Conservation (phyloP, 805 yeast species). For the Saccharomycopsis babjevae region DNA sequence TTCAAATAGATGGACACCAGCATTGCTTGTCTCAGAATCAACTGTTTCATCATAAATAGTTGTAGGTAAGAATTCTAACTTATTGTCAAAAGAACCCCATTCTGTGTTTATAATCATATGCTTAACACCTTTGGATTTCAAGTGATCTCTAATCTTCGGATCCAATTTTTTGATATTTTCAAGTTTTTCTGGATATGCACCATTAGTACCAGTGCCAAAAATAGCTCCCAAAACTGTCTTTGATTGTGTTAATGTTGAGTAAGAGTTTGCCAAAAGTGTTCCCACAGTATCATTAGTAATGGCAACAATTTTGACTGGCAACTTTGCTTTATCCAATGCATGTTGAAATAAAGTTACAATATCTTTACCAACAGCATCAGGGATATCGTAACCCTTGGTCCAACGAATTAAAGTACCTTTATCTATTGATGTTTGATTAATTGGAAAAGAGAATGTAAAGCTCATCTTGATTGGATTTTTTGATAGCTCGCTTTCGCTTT, state of each 20-base stretch:
- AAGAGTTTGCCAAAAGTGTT: slow-evolving; percentile 80
- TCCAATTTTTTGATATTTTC: slow-evolving; percentile 66
- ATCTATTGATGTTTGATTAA: slow-evolving; percentile 70
- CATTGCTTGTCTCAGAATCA: slow-evolving; percentile 67
- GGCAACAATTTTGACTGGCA: slow-evolving; percentile 71
- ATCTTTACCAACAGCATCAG: slow-evolving; percentile 63
- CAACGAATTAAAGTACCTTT: slow-evolving; percentile 81
- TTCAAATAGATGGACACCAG: slow-evolving; percentile 85
- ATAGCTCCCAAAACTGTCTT: slow-evolving; percentile 82
- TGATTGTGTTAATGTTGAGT: slow-evolving; percentile 60
- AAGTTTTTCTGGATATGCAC: slow-evolving; percentile 79
- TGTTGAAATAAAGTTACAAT: slow-evolving; percentile 64
- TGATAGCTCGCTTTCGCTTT: neutral
- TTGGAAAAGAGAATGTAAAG: slow-evolving; percentile 91
- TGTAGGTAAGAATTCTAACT: slow-evolving; percentile 59
- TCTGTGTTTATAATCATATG: slow-evolving; percentile 91
- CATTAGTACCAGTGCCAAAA: slow-evolving; percentile 97
- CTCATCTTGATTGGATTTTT: slow-evolving; percentile 53
- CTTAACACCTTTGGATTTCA: slow-evolving; percentile 36
- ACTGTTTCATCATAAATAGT: slow-evolving; percentile 68
- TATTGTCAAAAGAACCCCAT: slow-evolving; percentile 97
- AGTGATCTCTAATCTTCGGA: slow-evolving; percentile 30
- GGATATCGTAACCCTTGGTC: slow-evolving; percentile 91
- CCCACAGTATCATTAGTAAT: slow-evolving; percentile 96
- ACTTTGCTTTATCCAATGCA: slow-evolving; percentile 47